These are phyloP conservation scores for Epichloe festucae DNA, from an alignment of 2,329 filamentous ascomycete genomes.

Conservation along the genomic window DNA sequence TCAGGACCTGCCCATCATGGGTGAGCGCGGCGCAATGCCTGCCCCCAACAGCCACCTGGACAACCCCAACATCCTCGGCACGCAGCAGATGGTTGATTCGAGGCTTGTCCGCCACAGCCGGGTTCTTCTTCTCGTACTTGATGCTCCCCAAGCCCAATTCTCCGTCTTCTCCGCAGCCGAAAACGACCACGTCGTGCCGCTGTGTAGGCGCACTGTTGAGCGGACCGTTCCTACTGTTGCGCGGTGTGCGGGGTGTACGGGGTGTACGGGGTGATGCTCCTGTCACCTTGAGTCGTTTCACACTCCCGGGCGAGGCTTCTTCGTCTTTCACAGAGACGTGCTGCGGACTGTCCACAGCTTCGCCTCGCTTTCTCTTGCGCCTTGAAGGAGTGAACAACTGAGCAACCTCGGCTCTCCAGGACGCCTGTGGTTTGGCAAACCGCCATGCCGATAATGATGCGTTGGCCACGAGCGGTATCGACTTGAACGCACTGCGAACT, in stretches of 20 bases:
- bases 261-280: neutral
- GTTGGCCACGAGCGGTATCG: neutral
- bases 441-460: neutral
- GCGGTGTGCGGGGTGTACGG: neutral
- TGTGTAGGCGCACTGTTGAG: constrained; percentile 1
- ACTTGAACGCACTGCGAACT: neutral
- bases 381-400: neutral
- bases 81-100: constrained; percentile 40
- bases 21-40: constrained; percentile 53
- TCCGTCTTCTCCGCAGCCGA: constrained; percentile 8
- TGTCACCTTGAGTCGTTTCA: neutral
- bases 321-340: neutral
- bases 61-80: constrained; percentile 33
- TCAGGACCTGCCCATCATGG: constrained; percentile 47
- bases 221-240: neutral
- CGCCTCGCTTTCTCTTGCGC: neutral
- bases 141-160: constrained; percentile 9
- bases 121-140: neutral
- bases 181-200: constrained; percentile 5
- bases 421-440: neutral
- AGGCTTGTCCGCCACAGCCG: constrained; percentile 2
- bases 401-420: neutral
- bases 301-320: neutral
- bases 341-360: neutral
- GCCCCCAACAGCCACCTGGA: constrained; percentile 47